Evolutionary conservation across 768 basidiomycete genomes (phyloP), one percentile per base, ranked within the genome.

Genomic region (Lepiota subincarnata): DNA sequence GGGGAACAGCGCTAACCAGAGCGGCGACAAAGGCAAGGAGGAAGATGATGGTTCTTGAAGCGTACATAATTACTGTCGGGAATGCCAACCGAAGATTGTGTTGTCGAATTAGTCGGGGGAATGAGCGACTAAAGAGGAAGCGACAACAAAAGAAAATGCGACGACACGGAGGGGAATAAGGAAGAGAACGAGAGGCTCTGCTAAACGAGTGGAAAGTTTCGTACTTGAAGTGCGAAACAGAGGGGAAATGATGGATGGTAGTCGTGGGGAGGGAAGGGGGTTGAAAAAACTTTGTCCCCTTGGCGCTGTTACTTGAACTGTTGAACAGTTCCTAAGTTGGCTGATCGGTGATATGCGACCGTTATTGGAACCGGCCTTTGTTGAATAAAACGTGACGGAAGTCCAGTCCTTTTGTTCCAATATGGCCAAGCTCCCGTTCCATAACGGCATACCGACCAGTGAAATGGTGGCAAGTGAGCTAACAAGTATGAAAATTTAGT

Each of bases 11-110:
- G 48, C 60, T 57, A 53, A 57, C 53, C 56, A 67, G 51, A 51
- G 60, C 56, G 41, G 62, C 50, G 56, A 67, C 47, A 38, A 59
- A 53, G 13, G 64, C 61, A n/a, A 65, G 57, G 53, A 64, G 52
- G 50, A 60, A 47, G 18, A 66, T 38, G 41, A 60, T 40, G 55
- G 57, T 53, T 55, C 57, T 62, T 47, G 62, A 55, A 20, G 61
- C 44, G 50, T 59, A 59, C 62, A 62, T 61, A 19, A 19, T 54
- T 24, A 57, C 57, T 53, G 55, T n/a, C 55, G 36, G 26, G 43
- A 10, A 40, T 28, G 44, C 16, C 52, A 19, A 53, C 44, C 44
- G 24, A 39, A 18, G 39, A 39, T 19, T 46, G 34, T 19, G 35
- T 6, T 39, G 24, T 22, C 36, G 51, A 26, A 3, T 46, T 44